These are phyloP conservation scores for Oidium heveae DNA, from an alignment of 2,329 filamentous ascomycete genomes.

Conservation along the genomic window DNA sequence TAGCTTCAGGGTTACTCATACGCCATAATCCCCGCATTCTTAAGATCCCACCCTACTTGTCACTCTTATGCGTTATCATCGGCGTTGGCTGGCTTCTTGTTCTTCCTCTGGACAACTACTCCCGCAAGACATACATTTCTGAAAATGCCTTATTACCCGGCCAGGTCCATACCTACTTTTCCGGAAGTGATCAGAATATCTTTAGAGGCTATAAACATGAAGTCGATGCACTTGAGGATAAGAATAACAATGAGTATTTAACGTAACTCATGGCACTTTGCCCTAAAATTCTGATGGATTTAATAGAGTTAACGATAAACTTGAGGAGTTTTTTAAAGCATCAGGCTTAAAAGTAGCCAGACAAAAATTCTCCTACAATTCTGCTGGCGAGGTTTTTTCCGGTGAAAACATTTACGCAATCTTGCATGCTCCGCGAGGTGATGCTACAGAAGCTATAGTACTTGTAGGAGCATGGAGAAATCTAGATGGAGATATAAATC, in stretches of 20 bases:
- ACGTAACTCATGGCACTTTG: not conserved
- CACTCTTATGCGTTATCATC: conserved; percentile 58
- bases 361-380: conserved; percentile 68
- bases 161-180: conserved; percentile 94
- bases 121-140: conserved; percentile 79
- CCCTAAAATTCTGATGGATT: conserved; percentile 2
- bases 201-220: conserved; percentile 79
- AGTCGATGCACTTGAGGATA: conserved; percentile 34
- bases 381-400: conserved; percentile 44
- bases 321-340: conserved; percentile 51
- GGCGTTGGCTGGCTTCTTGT: conserved; percentile 78
- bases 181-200: conserved; percentile 84
- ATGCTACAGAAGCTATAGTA: conserved; percentile 92
- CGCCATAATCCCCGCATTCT: conserved; percentile 61
- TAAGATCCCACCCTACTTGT: conserved; percentile 68
- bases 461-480: conserved; percentile 76
- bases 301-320: conserved; percentile 36
- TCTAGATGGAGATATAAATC: conserved; percentile 52
- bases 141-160: conserved; percentile 90
- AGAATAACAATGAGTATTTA: conserved; percentile 26
- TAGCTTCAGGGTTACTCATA: conserved; percentile 36
- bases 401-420: conserved; percentile 89
- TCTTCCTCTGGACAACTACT: conserved; percentile 75
- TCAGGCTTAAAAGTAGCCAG: conserved; percentile 68
- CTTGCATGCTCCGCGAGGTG: conserved; percentile 74